phyloP scores from a whole-genome alignment of 1,284 basidiomycete genomes.

The Cryptococcus sp. region DNA sequence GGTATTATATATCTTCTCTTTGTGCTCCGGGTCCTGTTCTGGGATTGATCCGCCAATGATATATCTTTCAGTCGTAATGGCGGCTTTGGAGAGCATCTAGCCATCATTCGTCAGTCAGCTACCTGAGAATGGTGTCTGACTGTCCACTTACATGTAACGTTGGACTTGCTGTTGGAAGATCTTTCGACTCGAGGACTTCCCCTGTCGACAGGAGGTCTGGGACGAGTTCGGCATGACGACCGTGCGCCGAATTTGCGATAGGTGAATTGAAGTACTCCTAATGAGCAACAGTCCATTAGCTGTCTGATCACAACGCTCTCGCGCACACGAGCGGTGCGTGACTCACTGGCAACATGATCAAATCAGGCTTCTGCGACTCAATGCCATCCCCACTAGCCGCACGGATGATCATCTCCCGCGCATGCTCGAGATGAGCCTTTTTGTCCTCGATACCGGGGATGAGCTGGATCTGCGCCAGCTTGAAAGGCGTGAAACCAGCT shows the following conservation, averaged over 20 bases:
- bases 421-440: conserved; percentile 10
- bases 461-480: conserved; percentile 22
- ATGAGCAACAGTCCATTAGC: not conserved
- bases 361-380: conserved; percentile 1
- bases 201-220: conserved; percentile 3
- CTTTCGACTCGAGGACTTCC: not conserved
- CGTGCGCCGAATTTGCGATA: conserved; percentile 13
- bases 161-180: not conserved
- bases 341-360: conserved; percentile 24
- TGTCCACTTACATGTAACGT: too few species aligned
- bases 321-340: not conserved
- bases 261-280: conserved; percentile 28
- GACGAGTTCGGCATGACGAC: conserved; percentile 15
- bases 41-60: conserved; percentile 24
- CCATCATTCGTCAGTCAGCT: too few species aligned
- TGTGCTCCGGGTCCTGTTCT: conserved; percentile 9
- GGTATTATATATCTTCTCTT: conserved; percentile 59
- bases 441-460: conserved; percentile 12
- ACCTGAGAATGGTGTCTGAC: too few species aligned
- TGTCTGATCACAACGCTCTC: not conserved
- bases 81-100: conserved; percentile 19
- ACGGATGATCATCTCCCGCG: conserved; percentile 9
- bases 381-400: conserved; percentile 12
- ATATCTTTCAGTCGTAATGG: conserved; percentile 8
- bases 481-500: conserved; percentile 11